These are phyloP conservation scores for Chlorella ohadii DNA, from an alignment of 139 green algal genomes.

Conservation along the genomic window DNA sequence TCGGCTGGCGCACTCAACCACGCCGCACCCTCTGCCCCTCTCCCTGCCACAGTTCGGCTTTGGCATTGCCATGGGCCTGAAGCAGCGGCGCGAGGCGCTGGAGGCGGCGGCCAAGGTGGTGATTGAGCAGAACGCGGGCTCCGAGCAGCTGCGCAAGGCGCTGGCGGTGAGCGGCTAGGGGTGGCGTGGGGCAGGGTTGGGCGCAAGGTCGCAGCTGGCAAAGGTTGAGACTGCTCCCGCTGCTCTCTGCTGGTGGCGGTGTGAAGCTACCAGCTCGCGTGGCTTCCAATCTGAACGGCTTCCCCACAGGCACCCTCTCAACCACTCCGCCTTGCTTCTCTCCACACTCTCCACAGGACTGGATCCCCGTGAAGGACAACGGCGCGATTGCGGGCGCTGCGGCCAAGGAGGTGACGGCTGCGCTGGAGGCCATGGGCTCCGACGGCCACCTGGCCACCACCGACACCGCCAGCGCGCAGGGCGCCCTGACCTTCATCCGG, in stretches of 20 bases:
- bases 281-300: no score
- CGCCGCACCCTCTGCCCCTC: no score
- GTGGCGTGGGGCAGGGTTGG: no score
- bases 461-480: neutral
- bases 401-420: conserved; percentile 12
- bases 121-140: conserved; percentile 29
- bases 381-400: conserved; percentile 29
- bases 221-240: no score
- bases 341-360: conserved; percentile 16
- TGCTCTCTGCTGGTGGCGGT: no score
- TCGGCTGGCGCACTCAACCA: neutral
- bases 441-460: neutral
- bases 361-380: conserved; percentile 48
- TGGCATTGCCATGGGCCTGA: conserved; percentile 60
- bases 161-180: no score
- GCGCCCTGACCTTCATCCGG: conserved; percentile 10
- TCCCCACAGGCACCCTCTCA: no score
- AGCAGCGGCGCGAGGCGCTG: conserved; percentile 53
- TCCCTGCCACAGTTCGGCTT: conserved; percentile 55
- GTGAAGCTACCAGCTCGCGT: no score
- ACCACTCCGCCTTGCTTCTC: no score
- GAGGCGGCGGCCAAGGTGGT: conserved; percentile 27
- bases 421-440: neutral
- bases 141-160: conserved; percentile 27
- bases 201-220: no score